Percentiles rank a stretch among this genome's conserved stretches.
Evolutionary conservation across 2,329 filamentous ascomycete genomes (phyloP).

Genomic region (Fusarium musae): DNA sequence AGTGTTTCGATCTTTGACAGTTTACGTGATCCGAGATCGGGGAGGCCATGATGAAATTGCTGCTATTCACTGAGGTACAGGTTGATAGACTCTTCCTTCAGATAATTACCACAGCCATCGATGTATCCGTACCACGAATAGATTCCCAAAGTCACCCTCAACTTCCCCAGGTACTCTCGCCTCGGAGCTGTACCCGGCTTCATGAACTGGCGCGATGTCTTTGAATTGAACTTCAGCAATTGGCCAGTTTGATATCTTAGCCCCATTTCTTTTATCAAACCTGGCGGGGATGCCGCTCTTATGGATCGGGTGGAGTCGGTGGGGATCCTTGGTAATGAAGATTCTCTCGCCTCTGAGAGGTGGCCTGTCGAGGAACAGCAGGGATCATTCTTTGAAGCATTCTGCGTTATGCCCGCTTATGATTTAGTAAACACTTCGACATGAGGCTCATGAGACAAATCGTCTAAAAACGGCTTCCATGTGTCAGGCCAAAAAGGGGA

Average conservation of each 20-base stretch:
- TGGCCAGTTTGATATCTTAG: constrained; percentile 24
- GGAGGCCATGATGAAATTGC: background rate
- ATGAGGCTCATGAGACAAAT: constrained; percentile 13
- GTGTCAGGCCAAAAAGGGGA: constrained; percentile 18
- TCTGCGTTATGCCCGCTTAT: background rate
- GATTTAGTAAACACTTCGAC: constrained; percentile 6
- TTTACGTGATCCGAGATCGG: background rate
- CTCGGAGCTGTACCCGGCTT: constrained; percentile 25
- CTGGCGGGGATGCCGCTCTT: constrained; percentile 29
- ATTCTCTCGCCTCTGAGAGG: constrained; percentile 40
- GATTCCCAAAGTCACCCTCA: constrained; percentile 19
- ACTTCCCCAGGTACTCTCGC: constrained; percentile 16
- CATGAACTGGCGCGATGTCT: constrained; percentile 21
- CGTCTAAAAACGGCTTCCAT: constrained; percentile 9
- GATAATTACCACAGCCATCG: background rate
- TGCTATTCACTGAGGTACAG: background rate
- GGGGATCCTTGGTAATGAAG: constrained; percentile 40
- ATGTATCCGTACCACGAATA: background rate
- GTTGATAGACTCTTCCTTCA: background rate
- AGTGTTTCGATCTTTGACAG: background rate
- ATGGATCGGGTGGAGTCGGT: constrained; percentile 35
- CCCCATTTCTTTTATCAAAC: constrained; percentile 12
- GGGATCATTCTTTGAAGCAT: constrained; percentile 10
- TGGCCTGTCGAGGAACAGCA: constrained; percentile 13
- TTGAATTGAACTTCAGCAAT: constrained; percentile 37